Evolutionary conservation across 1,139 yeast genomes (phyloP), one percentile per base, ranked within the genome.

Genomic region (Lodderomyces oxycetoniae): DNA sequence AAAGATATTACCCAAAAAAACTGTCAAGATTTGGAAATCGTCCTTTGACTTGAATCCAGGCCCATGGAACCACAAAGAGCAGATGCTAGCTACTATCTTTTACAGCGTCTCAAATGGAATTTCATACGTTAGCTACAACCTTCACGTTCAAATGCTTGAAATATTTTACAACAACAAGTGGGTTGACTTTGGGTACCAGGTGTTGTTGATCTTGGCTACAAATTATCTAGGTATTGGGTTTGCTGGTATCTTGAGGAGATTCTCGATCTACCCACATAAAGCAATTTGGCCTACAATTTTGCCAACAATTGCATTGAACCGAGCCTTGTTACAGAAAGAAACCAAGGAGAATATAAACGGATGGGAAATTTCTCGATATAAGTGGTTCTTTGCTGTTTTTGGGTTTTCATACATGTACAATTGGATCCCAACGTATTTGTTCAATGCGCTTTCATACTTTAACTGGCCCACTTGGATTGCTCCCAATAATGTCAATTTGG

Each of bases 381-480:
- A 53, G 16, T 72, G 72, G 44, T 79, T 79, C 55, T 59, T 67
- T 41, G 31, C 59, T 17, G 42, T 53, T 4, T 58, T 66, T 36
- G 34, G 36, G 10, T 54, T 49, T 14, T 63, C 73, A 42, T 75
- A 77, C 42, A 23, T 59, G 10, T 78, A 71, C 53, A 71, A 62
- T 48, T 79, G 83, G 82, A 28, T 78, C 13, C 85, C 85, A 10
- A 59, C 62, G 36, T 75, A 63, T 41, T 43, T 77, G 6, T 72
- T 76, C 49, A 52, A 54, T 29, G 77, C 77, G 1, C 50, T 77
- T 11, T 63, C 74, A 2, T 55, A 59, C 11, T 78, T 78, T 55
- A 75, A 73, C 49, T 77, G 84, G 83, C 67, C 73, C 52, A 69
- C 78, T 3, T 79, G 85, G 85, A 75, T 77, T 32, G 57, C 63